Evolutionary conservation across 1,284 basidiomycete species (phyloP), one percentile per base, ranked within the genome.

Genomic region (Melampsora medusae): DNA sequence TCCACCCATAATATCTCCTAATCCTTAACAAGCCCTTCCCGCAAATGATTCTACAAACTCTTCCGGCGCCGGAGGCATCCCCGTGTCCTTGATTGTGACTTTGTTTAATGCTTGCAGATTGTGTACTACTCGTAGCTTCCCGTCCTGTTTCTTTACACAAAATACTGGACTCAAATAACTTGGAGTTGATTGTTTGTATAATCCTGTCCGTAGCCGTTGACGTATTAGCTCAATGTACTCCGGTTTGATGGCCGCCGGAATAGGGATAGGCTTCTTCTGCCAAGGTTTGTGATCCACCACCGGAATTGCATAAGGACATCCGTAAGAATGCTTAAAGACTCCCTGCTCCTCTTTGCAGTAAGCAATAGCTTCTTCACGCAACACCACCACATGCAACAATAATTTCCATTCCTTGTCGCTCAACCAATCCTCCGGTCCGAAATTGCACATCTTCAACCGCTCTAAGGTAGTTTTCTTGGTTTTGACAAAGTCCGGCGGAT

Each of bases 161-260:
- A 71, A 5, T n/a, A 72, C 69, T 31, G 46, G 60, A 31, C 60
- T 72, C 25, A 48, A 68, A 53, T 17, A 53, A 53, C 48, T 50
- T 19, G 48, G 49, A 50, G 66, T 67, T 61, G 35, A 64, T n/a
- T 71, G 56, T 42, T 71, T n/a, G 17, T 71, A 61, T 7, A 71
- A 22, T 16, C 69, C 69, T 0, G 56, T 62, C 22, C 69, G 3
- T 28, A 71, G 22, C 31, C 35, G 2, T 60, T 64, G 56, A 42
- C 42, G 1, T 10, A 70, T 19, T 46, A 70, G 9, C 35, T 70
- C n/a, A 1, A 22, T 70, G 4, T 59, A 61, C 2, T 12, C 12
- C 2, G 16, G n/a, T 5, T 19, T 16, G 28, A 71, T 71, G 14
- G 60, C 12, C 10, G 2, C 48, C 4, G 60, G 69, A 3, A 67